Percentiles rank a stretch among this genome's conserved stretches.
These are phyloP conservation scores for Talaromyces wortmannii DNA, from an alignment of 495 filamentous ascomycete genomes.

Conservation along the genomic window DNA sequence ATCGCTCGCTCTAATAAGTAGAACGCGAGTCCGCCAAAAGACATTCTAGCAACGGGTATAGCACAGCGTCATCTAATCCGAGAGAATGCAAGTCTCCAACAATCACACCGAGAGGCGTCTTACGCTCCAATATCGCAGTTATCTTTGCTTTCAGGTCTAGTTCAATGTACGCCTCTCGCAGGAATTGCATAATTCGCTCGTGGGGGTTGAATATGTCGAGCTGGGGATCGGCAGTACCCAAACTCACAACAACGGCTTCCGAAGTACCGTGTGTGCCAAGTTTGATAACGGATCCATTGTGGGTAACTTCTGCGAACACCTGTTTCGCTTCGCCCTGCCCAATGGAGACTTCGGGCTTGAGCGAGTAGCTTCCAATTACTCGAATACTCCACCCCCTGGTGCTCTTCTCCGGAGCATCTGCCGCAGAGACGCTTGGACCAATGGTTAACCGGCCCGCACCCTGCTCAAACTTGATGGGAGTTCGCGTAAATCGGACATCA, in stretches of 20 bases:
- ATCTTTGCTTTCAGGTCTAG: constrained; percentile 32
- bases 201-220: constrained; percentile 22
- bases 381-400: constrained; percentile 8
- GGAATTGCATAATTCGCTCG: constrained; percentile 17
- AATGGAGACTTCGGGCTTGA: constrained; percentile 12
- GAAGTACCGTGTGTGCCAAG: constrained; percentile 13
- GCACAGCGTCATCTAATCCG: constrained; percentile 21
- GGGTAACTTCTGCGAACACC: not conserved
- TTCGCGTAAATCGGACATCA: constrained; percentile 6
- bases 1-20: not conserved
- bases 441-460: constrained; percentile 8
- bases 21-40: constrained; percentile 30
- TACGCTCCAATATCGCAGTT: constrained; percentile 21
- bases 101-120: constrained; percentile 11
- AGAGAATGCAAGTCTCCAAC: constrained; percentile 24
- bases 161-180: constrained; percentile 33
- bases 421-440: constrained; percentile 3
- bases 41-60: constrained; percentile 35
- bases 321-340: not conserved
- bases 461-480: constrained; percentile 10
- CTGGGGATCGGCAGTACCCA: constrained; percentile 23
- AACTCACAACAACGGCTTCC: constrained; percentile 15
- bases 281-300: constrained; percentile 1
- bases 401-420: not conserved
- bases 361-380: constrained; percentile 11